Evolutionary conservation across 352 stramenopile genomes (phyloP).

Genomic region (Phytophthora pini): DNA sequence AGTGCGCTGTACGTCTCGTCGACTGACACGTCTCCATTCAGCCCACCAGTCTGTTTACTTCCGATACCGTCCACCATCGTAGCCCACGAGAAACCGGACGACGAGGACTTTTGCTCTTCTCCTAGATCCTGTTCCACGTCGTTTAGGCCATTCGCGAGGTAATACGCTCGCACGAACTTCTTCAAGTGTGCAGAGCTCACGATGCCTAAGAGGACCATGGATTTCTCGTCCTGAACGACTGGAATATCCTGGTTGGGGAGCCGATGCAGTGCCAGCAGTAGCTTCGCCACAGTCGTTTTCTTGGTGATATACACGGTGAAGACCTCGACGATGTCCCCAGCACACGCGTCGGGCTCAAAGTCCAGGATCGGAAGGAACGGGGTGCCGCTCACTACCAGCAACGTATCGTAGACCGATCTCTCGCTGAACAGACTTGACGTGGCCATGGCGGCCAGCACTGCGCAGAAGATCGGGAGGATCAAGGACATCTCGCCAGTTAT

Average conservation of each 20-base stretch:
- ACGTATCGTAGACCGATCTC: not conserved
- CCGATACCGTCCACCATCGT: slow-evolving; percentile 3
- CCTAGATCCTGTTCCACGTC: slow-evolving; percentile 3
- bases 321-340: not conserved
- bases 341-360: not conserved
- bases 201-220: not conserved
- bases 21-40: slow-evolving; percentile 1
- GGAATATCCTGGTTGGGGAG: not conserved
- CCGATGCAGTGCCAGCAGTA: not conserved
- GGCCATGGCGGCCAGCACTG: not conserved
- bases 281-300: not conserved
- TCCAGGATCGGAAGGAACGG: not conserved
- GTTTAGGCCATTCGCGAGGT: slow-evolving; percentile 42
- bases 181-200: slow-evolving; percentile 48
- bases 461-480: slow-evolving; percentile 3
- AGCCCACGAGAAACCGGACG: not conserved
- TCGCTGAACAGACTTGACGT: not conserved
- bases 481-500: not conserved
- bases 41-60: not conserved
- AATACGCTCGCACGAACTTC: slow-evolving; percentile 64
- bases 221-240: slow-evolving; percentile 1
- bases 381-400: not conserved
- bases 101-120: not conserved
- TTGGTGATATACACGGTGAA: not conserved
- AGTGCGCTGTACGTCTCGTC: slow-evolving; percentile 6